Conservation (phyloP, 2,329 filamentous ascomycete genomes). For the Clonostachys sp. region DNA sequence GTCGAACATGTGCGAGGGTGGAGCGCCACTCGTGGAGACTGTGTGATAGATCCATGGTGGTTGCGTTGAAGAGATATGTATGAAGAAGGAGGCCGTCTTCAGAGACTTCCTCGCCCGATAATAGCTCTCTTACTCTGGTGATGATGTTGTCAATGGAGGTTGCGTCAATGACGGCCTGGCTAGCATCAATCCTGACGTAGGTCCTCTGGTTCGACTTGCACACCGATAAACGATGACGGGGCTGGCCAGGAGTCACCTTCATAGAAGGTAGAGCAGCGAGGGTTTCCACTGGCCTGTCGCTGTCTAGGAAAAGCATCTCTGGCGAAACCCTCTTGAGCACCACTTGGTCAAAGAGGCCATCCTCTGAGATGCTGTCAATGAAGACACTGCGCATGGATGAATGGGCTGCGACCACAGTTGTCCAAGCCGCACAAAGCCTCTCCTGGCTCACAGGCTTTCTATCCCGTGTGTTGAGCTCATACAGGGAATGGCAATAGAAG, state of each 20-base stretch:
- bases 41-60: conserved; percentile 16
- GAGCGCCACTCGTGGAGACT: conserved; percentile 42
- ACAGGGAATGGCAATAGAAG: conserved; percentile 40
- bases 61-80: conserved; percentile 17
- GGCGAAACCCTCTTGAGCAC: conserved; percentile 41
- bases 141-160: background rate
- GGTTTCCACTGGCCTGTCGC: conserved; percentile 27
- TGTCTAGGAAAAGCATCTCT: conserved; percentile 49
- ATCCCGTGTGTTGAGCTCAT: conserved; percentile 34
- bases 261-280: conserved; percentile 34
- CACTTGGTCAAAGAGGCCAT: conserved; percentile 44
- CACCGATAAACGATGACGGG: conserved; percentile 45
- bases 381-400: conserved; percentile 45
- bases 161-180: conserved; percentile 45
- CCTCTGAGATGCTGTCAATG: conserved; percentile 41
- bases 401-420: conserved; percentile 39
- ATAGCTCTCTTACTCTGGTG: conserved; percentile 1
- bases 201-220: conserved; percentile 38
- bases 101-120: conserved; percentile 22
- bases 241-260: conserved; percentile 25
- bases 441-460: conserved; percentile 32
- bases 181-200: conserved; percentile 43
- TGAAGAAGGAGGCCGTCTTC: conserved; percentile 12
- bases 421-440: conserved; percentile 44
- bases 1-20: conserved; percentile 25